A percentile compares a stretch with the other conserved stretches of the same genome.
These are phyloP conservation scores for Sugiyamaella lignohabitans DNA, from an alignment of 805 yeast genomes.

Conservation along the genomic window DNA sequence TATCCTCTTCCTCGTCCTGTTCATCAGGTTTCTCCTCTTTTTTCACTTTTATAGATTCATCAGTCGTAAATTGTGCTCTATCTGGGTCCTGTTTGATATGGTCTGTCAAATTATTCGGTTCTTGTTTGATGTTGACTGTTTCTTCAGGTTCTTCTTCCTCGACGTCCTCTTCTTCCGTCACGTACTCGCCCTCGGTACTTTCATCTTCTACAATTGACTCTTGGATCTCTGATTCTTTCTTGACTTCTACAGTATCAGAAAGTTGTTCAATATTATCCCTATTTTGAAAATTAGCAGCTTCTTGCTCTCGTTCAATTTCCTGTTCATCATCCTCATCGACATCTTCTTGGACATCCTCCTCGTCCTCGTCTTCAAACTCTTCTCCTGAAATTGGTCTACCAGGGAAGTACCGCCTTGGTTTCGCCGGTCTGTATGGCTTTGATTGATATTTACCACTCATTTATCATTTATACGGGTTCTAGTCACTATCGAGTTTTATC, in stretches of 20 bases:
- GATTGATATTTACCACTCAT: slow-evolving; percentile 1
- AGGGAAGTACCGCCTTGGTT: slow-evolving; percentile 20
- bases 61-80: too few species aligned
- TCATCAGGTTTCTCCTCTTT: background rate
- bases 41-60: background rate
- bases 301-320: slow-evolving; percentile 1
- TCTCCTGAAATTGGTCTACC: slow-evolving; percentile 17
- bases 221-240: background rate
- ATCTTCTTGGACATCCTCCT: slow-evolving; percentile 18
- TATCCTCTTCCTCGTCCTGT: background rate
- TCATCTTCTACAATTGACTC: slow-evolving; percentile 1
- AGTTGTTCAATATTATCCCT: background rate
- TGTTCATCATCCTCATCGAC: slow-evolving; percentile 24
- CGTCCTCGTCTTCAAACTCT: slow-evolving; percentile 22
- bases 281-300: background rate
- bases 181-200: slow-evolving; percentile 27
- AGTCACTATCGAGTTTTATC: too few species aligned
- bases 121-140: slow-evolving; percentile 16
- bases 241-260: slow-evolving; percentile 1
- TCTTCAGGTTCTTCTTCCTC: slow-evolving; percentile 23
- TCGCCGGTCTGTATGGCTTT: background rate
- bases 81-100: too few species aligned
- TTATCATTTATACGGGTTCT: too few species aligned
- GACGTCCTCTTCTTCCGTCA: slow-evolving; percentile 29
- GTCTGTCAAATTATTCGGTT: too few species aligned